Evolutionary conservation across 2,329 filamentous ascomycete species (phyloP), one percentile per base, ranked within the genome.

Genomic region (Calonectria honghensis): DNA sequence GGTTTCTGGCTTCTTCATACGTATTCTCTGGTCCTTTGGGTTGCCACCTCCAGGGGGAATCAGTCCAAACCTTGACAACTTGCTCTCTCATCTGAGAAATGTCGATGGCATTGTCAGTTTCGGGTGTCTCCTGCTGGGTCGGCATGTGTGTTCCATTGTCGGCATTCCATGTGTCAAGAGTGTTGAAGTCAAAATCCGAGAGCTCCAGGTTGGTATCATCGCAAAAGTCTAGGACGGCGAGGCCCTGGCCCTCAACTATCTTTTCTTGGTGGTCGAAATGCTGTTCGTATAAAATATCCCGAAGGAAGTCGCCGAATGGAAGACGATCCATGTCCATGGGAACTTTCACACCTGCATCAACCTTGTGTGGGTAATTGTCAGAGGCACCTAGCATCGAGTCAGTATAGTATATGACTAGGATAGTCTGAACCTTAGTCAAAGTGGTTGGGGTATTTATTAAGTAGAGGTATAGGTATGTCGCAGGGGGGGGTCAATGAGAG

Each of bases 21-120:
- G 83, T 84, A 24, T 83, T 86, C 69, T 90, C 88, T 11, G 85
- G 83, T 37, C 83, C 85, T 6, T 85, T 84, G 0, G 89, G 88
- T 18, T 85, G 84, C 87, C 87, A 90, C n/a, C 87, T 85, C 89
- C 87, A 90, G 0, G 87, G 88, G 5, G 87, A 89, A 37, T 89
- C 85, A 10, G 85, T 86, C 88, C 88, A 89, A 39, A 89, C 85
- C 72, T 87, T 85, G 73, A 87, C 86, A 54, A 90, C 81, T 61
- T 84, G 85, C 67, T 86, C 85, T n/a, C 88, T 84, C 85, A 90
- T 88, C 52, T 86, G 84, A 9, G 84, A 81, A 76, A 89, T 85
- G 68, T 89, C 87, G 31, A 81, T 77, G 10, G 87, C 84, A 57
- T 85, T 86, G 52, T 87, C 86, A 4, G 83, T 79, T 73, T 72